phyloP scores from a whole-genome alignment of 2,329 filamentous ascomycete species.

The Domatiomyces catenatus region DNA sequence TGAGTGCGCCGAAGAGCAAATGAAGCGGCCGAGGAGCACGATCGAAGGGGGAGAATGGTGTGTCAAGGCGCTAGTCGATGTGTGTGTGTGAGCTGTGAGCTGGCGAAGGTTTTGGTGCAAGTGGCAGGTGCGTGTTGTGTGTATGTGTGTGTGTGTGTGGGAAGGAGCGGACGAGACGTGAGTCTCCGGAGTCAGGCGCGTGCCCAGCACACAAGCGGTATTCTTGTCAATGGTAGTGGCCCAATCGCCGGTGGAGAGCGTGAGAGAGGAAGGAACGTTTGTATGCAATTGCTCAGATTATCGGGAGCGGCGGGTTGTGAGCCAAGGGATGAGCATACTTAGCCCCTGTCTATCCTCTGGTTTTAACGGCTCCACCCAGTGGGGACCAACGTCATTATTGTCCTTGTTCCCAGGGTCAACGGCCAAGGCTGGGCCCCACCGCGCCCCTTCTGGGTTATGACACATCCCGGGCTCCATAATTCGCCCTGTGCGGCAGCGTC shows the following conservation, averaged over 20 bases:
- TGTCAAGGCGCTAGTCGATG: not conserved
- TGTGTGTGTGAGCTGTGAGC: not conserved
- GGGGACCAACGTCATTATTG: not conserved
- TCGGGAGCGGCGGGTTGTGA: not conserved
- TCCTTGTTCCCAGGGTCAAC: not conserved
- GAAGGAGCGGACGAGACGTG: not conserved
- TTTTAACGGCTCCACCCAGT: not conserved
- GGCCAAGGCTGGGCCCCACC: not conserved
- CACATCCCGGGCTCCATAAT: not conserved
- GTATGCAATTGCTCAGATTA: not conserved
- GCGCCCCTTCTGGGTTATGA: not conserved
- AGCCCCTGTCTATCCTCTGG: not conserved
- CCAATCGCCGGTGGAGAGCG: not conserved
- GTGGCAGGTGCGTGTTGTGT: not conserved
- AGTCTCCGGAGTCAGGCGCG: not conserved
- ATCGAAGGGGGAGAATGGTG: not conserved
- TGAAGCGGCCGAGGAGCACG: not conserved
- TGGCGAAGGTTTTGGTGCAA: not conserved
- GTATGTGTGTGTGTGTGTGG: not conserved
- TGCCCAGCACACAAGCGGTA: not conserved
- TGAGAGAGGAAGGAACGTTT: not conserved
- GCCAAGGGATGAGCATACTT: not conserved
- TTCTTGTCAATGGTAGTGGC: not conserved
- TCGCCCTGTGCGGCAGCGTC: not conserved
- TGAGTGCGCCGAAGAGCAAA: not conserved